Evolutionary conservation across 2,329 filamentous ascomycete species (phyloP).

Genomic region (Ascosphaera apis): DNA sequence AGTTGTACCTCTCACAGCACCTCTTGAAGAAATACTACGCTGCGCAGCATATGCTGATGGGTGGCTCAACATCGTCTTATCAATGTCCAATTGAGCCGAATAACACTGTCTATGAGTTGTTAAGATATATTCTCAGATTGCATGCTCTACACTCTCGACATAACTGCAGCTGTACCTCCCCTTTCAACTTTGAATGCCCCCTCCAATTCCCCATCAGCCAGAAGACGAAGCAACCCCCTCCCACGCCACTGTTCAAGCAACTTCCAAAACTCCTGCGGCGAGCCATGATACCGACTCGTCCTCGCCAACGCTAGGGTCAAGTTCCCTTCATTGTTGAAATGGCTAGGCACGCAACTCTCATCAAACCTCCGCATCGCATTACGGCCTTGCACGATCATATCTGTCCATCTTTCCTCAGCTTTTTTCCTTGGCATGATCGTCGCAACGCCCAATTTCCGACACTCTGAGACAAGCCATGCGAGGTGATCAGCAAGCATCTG

Average conservation of each 20-base stretch:
- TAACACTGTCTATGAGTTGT: not conserved
- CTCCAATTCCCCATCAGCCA: no score
- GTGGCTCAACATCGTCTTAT: slow-evolving; percentile 64
- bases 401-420: no score
- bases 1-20: slow-evolving; percentile 54
- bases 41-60: slow-evolving; percentile 78
- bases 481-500: no score
- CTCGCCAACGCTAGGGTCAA: not conserved
- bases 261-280: not conserved
- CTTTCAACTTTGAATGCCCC: no score
- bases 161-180: no score
- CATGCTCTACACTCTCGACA: no score
- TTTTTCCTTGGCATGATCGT: no score
- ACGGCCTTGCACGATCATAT: no score
- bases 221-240: no score
- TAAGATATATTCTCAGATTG: no score
- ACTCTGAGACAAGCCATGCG: no score
- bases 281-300: not conserved
- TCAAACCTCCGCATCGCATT: not conserved
- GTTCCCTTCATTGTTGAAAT: slow-evolving; percentile 4
- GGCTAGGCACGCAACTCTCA: not conserved
- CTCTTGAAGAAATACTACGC: slow-evolving; percentile 60
- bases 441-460: no score
- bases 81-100: slow-evolving; percentile 33
- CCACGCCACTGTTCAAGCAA: not conserved